Conservation (phyloP, 345 rosid genomes). For the Populus deltoides region DNA sequence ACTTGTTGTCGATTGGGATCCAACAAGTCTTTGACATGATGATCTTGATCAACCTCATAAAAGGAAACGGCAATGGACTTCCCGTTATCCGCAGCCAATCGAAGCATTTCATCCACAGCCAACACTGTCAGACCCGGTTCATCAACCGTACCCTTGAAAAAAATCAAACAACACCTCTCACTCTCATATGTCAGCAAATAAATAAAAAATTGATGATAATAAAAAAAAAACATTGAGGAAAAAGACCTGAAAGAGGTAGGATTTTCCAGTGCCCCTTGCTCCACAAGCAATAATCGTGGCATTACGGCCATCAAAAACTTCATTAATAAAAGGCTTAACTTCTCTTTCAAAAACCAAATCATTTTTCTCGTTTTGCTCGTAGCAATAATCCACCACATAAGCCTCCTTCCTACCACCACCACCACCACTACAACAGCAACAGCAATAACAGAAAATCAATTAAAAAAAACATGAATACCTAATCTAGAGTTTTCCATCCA, state of each 20-base stretch:
- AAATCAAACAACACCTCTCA: background rate
- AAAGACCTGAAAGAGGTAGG: constrained; percentile 53
- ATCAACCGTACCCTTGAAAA: constrained; percentile 52
- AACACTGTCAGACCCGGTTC: constrained; percentile 48
- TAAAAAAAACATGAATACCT: too few relatives aligned
- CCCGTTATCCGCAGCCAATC: constrained; percentile 39
- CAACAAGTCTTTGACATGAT: constrained; percentile 51
- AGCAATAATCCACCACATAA: constrained; percentile 53
- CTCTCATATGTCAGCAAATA: too few relatives aligned
- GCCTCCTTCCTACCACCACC: constrained; percentile 47
- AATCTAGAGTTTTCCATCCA: background rate
- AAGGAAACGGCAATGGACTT: constrained; percentile 37
- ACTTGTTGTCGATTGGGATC: constrained; percentile 44
- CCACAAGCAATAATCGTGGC: constrained; percentile 65
- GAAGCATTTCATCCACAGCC: constrained; percentile 46
- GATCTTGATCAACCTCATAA: constrained; percentile 56
- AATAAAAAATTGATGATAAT: background rate
- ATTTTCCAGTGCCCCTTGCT: constrained; percentile 67
- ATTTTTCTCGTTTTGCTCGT: constrained; percentile 42
- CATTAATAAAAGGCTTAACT: constrained; percentile 49
- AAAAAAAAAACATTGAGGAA: background rate
- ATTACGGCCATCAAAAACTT: constrained; percentile 51
- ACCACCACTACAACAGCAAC: background rate
- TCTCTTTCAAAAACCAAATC: constrained; percentile 42
- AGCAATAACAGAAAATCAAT: too few relatives aligned